Evolutionary conservation across 1,139 yeast species (phyloP), one percentile per base, ranked within the genome.

Genomic region (Saccharomyces pastorianus): DNA sequence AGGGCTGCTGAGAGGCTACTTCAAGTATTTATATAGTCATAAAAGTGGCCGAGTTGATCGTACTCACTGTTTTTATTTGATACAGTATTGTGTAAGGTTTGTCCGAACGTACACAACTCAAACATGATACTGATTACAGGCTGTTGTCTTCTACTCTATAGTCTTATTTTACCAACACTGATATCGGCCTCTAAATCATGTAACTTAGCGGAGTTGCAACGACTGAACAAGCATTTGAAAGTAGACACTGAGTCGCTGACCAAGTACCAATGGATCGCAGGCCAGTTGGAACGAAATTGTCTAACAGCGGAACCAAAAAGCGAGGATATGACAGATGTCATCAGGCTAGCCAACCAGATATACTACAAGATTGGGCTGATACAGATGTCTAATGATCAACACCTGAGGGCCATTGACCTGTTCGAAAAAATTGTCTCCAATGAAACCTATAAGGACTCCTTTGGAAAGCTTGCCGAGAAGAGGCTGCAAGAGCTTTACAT

Each of bases 281-380:
- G 44, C 5, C 44, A 38, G 25, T 20, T 38, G 25, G 44, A 38
- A 17, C 44, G 6, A 11, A 38, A 38, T 8, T 38, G 44, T 13
- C 4, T 38, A 6, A 9, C 44, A 9, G 25, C 44, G 25, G 44
- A 17, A 17, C 44, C 13, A 17, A 13, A 8, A 38, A 38, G 44
- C 7, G 44, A 38, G n/a, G 13, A 38, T 38, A 38, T 38, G 25
- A 9, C 44, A 38, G 51, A 47, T 29, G 26, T 54, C 23, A 23
- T 42, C 32, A 31, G 28, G n/a, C 52, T 57, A 29, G 50, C 51
- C 2, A 58, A 61, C 44, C 62, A 64, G 49, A 34, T 66, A 13
- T 55, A 56, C 20, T 67, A 67, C 49, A 62, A 63, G 50, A 47
- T 59, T 17, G 71, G 70, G 5, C 53, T 67, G 25, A 60, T 64